Base-by-base conservation (phyloP, 306 rosid species). In the Cucurbita ficifolia region DNA sequence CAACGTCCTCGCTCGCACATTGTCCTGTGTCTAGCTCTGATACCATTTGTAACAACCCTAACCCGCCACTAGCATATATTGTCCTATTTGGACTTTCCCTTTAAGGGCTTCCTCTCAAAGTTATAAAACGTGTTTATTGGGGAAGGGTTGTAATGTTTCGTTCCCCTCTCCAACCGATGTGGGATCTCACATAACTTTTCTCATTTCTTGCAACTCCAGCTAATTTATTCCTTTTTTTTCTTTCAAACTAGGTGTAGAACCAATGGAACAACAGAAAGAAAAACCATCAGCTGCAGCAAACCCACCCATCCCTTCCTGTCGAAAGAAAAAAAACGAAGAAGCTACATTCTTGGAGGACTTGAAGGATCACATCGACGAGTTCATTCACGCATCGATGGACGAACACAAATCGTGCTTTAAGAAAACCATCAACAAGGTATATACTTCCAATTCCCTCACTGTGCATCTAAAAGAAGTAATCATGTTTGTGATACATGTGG, bases 301-400 rank as follows among this genome's bases (percentile, higher is more conserved):
- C 39, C 79, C 87, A 36, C 39, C 87, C 42, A 70, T 72, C 10
- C 42, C 89, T 53, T 87, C 96, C 13, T 94, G 97, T 72, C 84
- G 91, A 72, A 94, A 81, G 85, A 94, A 89, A 86, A 94, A 90
- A 84, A 82, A 16, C 0, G 89, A 90, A 39, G 86, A 94, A 67
- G 97, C 88, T 65, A 70, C 85, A 58, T 89, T 94, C 80, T 75
- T 94, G 86, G 91, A 90, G 73, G 97, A 94, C 77, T 40, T 90
- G 65, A 90, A 89, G 82, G 97, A 90, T 79, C 98, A 90, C 80
- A 84, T 90, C 58, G 97, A 94, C 38, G 97, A 94, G 77, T 94
- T 94, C 77, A 78, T 89, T 24, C 14, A 83, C 54, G 92, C 97
- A 45, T 94, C 98, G 16, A 83, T 87, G 95, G 96, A 94, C 49